Conservation (phyloP, 2,329 filamentous ascomycete genomes). For the Lecanicillium sp. region DNA sequence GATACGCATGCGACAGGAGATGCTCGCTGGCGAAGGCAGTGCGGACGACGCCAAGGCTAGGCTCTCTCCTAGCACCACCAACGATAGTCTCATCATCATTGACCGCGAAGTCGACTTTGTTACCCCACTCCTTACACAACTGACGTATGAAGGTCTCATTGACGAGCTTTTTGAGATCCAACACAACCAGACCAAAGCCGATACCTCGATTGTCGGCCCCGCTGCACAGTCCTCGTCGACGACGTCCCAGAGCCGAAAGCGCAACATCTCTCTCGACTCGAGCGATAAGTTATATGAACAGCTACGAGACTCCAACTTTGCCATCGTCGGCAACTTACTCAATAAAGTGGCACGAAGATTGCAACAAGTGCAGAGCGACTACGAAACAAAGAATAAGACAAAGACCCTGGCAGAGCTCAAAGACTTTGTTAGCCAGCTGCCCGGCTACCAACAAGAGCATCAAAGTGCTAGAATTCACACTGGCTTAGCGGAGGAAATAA, state of each 20-base stretch:
- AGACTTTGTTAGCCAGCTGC: slow-evolving; percentile 90
- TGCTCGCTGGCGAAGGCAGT: slow-evolving; percentile 69
- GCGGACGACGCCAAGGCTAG: slow-evolving; percentile 54
- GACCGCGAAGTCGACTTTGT: slow-evolving; percentile 93
- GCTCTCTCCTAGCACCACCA: slow-evolving; percentile 74
- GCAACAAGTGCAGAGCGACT: slow-evolving; percentile 73
- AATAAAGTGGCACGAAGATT: slow-evolving; percentile 86
- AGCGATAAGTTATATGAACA: slow-evolving; percentile 84
- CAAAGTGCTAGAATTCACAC: slow-evolving; percentile 89
- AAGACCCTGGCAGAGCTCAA: slow-evolving; percentile 87
- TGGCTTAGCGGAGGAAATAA: slow-evolving; percentile 86
- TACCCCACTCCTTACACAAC: slow-evolving; percentile 82
- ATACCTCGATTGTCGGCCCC: slow-evolving; percentile 80
- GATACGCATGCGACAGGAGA: slow-evolving; percentile 83
- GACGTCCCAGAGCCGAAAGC: slow-evolving; percentile 58
- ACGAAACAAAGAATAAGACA: slow-evolving; percentile 80
- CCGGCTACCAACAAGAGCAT: slow-evolving; percentile 87
- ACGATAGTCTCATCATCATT: slow-evolving; percentile 88
- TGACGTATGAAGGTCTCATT: slow-evolving; percentile 93
- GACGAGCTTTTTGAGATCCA: slow-evolving; percentile 90
- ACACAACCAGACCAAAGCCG: slow-evolving; percentile 87
- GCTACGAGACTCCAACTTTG: slow-evolving; percentile 87
- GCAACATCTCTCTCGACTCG: slow-evolving; percentile 81
- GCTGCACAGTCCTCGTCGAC: slow-evolving; percentile 53
- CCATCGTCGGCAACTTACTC: slow-evolving; percentile 78